phyloP scores from a whole-genome alignment of 768 basidiomycete species.

The Collybia sordida region DNA sequence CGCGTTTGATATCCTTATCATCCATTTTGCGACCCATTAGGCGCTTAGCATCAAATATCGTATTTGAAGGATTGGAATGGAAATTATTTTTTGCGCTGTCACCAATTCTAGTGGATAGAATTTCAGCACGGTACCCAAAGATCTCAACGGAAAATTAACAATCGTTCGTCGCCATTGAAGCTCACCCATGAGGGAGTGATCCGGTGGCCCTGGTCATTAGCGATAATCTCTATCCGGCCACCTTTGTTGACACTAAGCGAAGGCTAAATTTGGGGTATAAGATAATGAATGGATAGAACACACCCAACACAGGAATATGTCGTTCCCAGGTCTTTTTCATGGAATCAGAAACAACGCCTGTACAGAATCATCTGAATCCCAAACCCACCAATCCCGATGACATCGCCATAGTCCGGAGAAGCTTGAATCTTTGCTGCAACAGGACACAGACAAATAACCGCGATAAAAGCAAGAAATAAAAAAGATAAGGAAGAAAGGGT shows the following conservation, averaged over 20 bases:
- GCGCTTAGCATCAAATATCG: slow-evolving; percentile 58
- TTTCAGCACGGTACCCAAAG: neutral
- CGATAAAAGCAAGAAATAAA: slow-evolving; percentile 50
- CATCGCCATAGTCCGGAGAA: slow-evolving; percentile 63
- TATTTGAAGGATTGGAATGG: slow-evolving; percentile 15
- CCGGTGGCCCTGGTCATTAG: slow-evolving; percentile 87
- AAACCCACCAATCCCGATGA: slow-evolving; percentile 74
- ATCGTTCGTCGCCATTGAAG: slow-evolving; percentile 85
- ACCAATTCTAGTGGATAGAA: slow-evolving; percentile 5
- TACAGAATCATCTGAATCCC: neutral
- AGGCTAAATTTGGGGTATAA: neutral
- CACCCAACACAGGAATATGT: slow-evolving; percentile 73
- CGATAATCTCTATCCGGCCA: slow-evolving; percentile 72
- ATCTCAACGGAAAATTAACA: slow-evolving; percentile 20
- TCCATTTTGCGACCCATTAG: slow-evolving; percentile 51
- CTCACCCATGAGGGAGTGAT: slow-evolving; percentile 92
- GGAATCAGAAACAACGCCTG: slow-evolving; percentile 4
- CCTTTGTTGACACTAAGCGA: slow-evolving; percentile 45
- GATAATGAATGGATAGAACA: slow-evolving; percentile 1
- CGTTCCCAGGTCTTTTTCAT: slow-evolving; percentile 67
- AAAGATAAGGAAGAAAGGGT: slow-evolving; percentile 44
- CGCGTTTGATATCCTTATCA: slow-evolving; percentile 45
- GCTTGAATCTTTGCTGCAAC: slow-evolving; percentile 47
- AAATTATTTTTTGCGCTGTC: slow-evolving; percentile 16
- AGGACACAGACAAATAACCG: slow-evolving; percentile 70